These are phyloP conservation scores for Mycena capillaripes DNA, from an alignment of 768 basidiomycete species.

Conservation along the genomic window DNA sequence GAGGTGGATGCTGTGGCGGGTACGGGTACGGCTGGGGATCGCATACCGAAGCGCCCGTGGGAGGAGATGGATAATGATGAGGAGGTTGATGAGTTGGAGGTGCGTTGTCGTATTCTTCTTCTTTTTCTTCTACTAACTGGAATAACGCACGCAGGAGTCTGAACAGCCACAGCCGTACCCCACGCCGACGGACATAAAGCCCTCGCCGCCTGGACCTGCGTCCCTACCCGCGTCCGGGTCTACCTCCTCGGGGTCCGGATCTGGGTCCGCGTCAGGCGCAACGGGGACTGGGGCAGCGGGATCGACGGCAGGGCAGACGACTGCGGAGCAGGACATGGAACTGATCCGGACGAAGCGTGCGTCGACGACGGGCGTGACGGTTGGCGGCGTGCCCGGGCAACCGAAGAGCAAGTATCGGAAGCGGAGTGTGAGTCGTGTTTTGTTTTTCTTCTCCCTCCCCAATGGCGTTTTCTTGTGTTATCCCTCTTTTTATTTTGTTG, in stretches of 20 bases:
- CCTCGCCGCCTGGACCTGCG: slow-evolving; percentile 22
- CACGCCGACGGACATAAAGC: slow-evolving; percentile 31
- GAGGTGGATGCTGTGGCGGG: slow-evolving; percentile 38
- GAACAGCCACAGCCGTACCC: slow-evolving; percentile 35
- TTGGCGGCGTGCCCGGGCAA: slow-evolving; percentile 60
- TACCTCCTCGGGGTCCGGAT: too few species aligned
- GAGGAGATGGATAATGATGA: slow-evolving; percentile 62
- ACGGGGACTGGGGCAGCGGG: neutral
- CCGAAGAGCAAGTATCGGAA: slow-evolving; percentile 89
- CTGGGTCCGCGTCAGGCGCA: too few species aligned
- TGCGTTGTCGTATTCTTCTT: slow-evolving; percentile 31
- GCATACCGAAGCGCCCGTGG: slow-evolving; percentile 85
- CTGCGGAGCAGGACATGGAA: slow-evolving; percentile 89
- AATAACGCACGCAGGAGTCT: neutral
- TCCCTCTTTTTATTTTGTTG: slow-evolving; percentile 1
- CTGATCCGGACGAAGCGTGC: slow-evolving; percentile 86
- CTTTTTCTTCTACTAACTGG: too few species aligned
- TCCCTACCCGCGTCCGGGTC: too few species aligned
- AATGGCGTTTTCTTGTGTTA: slow-evolving; percentile 6
- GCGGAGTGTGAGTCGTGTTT: slow-evolving; percentile 75
- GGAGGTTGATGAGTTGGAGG: slow-evolving; percentile 47
- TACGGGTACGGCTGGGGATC: slow-evolving; percentile 58
- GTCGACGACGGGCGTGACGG: slow-evolving; percentile 71
- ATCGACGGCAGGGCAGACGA: slow-evolving; percentile 54
- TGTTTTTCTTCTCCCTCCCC: neutral